Conservation (phyloP, 495 filamentous ascomycete genomes). For the Hypoxylon rickii region DNA sequence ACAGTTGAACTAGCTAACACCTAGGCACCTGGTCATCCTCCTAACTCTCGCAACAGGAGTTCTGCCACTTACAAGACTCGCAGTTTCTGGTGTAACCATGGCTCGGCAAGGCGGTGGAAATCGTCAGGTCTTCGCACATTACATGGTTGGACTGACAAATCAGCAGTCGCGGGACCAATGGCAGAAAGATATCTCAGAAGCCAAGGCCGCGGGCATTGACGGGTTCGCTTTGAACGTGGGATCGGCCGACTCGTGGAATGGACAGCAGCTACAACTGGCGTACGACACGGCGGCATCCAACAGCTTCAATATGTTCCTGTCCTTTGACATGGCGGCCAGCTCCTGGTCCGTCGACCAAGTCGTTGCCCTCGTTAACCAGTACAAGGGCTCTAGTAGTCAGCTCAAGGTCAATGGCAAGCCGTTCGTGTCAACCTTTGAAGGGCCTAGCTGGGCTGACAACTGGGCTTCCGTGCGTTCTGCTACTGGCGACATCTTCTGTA, state of each 20-base stretch:
- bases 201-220: conserved; percentile 67
- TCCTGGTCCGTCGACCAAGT: conserved; percentile 61
- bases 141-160: conserved; percentile 54
- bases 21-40: background rate
- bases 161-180: conserved; percentile 56
- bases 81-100: conserved; percentile 14
- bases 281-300: conserved; percentile 59
- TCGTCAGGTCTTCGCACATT: conserved; percentile 52
- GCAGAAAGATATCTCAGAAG: conserved; percentile 62
- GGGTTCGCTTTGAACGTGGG: conserved; percentile 75
- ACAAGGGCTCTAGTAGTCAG: conserved; percentile 56
- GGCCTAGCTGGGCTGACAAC: conserved; percentile 57
- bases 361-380: conserved; percentile 59
- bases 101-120: conserved; percentile 20
- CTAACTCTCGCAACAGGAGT: conserved; percentile 12
- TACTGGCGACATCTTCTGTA: conserved; percentile 54
- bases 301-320: conserved; percentile 67
- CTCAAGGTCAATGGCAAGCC: conserved; percentile 60
- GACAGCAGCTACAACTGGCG: conserved; percentile 54
- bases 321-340: conserved; percentile 66
- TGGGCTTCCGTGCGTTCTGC: conserved; percentile 61
- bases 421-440: conserved; percentile 77
- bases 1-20: background rate
- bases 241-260: conserved; percentile 54
- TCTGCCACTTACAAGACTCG: conserved; percentile 23